phyloP scores from a whole-genome alignment of 2,329 filamentous ascomycete species.

The Stachybotrys echinatus region DNA sequence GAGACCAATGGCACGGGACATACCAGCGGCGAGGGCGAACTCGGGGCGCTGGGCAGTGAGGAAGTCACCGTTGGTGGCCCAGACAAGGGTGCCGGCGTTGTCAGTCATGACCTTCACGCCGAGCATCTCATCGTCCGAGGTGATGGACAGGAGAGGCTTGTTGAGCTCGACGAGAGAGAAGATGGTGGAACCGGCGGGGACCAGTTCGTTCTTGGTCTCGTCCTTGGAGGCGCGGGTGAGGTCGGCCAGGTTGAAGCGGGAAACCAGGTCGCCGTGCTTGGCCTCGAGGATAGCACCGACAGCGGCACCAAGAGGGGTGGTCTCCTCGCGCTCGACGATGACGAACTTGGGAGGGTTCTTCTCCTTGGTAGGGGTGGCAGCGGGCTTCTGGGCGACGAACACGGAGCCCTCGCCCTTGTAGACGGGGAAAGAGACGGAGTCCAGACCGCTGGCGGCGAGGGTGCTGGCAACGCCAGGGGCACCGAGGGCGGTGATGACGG shows the following conservation, averaged over 20 bases:
- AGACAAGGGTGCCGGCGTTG: neutral
- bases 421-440: neutral
- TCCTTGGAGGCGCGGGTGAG: neutral
- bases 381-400: neutral
- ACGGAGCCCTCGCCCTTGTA: neutral
- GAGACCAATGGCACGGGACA: neutral
- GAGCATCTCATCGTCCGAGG: neutral
- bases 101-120: neutral
- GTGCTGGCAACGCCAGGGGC: neutral
- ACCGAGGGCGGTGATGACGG: neutral
- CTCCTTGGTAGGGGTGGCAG: neutral
- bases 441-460: neutral
- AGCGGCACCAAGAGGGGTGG: too few species aligned
- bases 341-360: neutral
- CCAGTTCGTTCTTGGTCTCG: neutral
- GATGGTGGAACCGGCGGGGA: neutral
- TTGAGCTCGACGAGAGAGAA: neutral
- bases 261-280: neutral
- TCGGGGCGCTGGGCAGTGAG: neutral
- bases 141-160: neutral
- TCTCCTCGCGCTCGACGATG: neutral
- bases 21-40: neutral
- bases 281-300: neutral
- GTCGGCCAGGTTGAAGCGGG: neutral
- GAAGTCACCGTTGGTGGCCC: neutral